Conservation (phyloP, 1,284 basidiomycete genomes). For the Ustilago hordei region DNA sequence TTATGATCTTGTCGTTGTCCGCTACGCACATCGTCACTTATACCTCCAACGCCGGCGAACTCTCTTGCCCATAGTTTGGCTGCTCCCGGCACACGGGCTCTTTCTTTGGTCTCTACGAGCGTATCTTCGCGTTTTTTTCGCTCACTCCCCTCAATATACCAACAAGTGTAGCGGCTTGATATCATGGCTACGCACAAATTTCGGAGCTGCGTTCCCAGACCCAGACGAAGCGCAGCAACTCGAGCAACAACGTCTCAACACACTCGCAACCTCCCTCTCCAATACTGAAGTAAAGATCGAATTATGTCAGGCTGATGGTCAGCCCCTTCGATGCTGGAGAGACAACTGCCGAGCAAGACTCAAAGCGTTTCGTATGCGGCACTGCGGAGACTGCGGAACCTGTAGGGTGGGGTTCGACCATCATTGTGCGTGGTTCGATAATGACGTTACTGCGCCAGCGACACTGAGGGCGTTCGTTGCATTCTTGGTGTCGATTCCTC, state of each 20-base stretch:
- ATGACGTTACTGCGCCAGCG: constrained; percentile 34
- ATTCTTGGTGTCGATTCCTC: constrained; percentile 34
- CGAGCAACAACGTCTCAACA: constrained; percentile 1
- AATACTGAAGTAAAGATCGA: not conserved
- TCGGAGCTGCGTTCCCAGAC: constrained; percentile 16
- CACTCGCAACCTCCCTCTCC: not conserved
- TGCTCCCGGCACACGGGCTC: constrained; percentile 27
- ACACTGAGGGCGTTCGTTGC: constrained; percentile 28
- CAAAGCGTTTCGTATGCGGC: constrained; percentile 31
- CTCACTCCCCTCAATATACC: not conserved
- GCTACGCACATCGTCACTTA: constrained; percentile 26
- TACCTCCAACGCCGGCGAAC: constrained; percentile 10
- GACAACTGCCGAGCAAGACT: constrained; percentile 29
- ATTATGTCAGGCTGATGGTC: constrained; percentile 29
- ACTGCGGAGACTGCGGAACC: constrained; percentile 48
- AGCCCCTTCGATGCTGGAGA: constrained; percentile 31
- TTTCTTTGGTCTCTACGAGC: constrained; percentile 31
- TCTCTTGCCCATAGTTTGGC: constrained; percentile 14
- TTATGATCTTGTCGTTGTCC: constrained; percentile 37
- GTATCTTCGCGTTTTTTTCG: constrained; percentile 41
- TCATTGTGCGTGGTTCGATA: constrained; percentile 57
- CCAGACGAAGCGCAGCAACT: not conserved
- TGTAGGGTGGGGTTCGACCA: constrained; percentile 49
- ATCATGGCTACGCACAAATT: constrained; percentile 5
- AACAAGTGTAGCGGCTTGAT: not conserved